A percentile compares a stretch with the other conserved stretches of the same genome.
phyloP scores from a whole-genome alignment of 768 basidiomycete genomes.

The Phanerochaete carnosa region DNA sequence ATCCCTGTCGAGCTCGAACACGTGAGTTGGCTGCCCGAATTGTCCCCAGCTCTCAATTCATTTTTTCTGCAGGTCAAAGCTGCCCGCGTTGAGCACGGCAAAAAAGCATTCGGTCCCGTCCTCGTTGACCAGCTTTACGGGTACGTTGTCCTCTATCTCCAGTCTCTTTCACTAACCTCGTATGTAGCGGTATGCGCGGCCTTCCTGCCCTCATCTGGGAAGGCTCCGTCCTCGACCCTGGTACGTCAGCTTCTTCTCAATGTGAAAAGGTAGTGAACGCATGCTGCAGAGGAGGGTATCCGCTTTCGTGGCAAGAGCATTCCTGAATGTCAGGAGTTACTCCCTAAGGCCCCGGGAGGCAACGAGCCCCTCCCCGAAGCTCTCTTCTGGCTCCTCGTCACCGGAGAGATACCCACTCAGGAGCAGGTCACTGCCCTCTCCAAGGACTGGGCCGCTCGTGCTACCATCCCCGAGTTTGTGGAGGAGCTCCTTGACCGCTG shows the following conservation, averaged over 20 bases:
- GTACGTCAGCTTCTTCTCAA: conserved; percentile 35
- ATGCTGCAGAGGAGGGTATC: conserved; percentile 81
- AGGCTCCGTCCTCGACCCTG: conserved; percentile 93
- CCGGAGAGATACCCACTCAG: conserved; percentile 89
- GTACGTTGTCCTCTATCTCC: conserved; percentile 33
- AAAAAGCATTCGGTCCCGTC: conserved; percentile 91
- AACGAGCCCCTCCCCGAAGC: conserved; percentile 90
- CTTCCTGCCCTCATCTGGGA: conserved; percentile 97
- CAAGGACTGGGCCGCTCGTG: conserved; percentile 92
- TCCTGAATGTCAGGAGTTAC: conserved; percentile 79
- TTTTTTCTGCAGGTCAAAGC: conserved; percentile 61
- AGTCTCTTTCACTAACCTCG: conserved; percentile 7
- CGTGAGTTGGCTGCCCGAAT: conserved; percentile 33
- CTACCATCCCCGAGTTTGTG: conserved; percentile 89
- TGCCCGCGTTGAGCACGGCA: conserved; percentile 82
- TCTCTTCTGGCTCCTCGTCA: conserved; percentile 94
- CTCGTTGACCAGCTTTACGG: conserved; percentile 90
- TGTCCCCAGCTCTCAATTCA: conserved; percentile 11
- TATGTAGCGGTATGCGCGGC: conserved; percentile 75
- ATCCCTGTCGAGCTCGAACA: conserved; percentile 85
- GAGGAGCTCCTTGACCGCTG: conserved; percentile 94
- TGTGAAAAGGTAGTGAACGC: conserved; percentile 11
- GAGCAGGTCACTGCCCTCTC: conserved; percentile 87
- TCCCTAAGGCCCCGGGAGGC: conserved; percentile 88
- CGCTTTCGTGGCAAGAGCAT: conserved; percentile 97